These are phyloP conservation scores for Quercus phellos DNA, from an alignment of 331 rosid genomes.

Conservation along the genomic window DNA sequence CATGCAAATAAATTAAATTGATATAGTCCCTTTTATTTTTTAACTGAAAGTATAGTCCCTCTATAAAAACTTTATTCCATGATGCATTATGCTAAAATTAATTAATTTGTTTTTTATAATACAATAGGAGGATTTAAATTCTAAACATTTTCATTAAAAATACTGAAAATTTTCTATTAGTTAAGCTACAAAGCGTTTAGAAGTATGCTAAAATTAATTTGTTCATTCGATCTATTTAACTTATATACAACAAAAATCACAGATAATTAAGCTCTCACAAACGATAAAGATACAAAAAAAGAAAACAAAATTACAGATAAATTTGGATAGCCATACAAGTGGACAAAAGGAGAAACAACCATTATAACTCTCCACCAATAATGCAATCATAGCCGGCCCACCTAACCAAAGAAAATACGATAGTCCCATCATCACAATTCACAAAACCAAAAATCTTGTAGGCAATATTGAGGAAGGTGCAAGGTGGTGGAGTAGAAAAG, in stretches of 20 bases:
- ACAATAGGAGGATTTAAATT: too few species aligned
- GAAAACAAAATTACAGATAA: background rate
- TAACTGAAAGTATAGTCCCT: background rate
- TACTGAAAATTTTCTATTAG: rapidly evolving
- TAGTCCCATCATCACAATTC: background rate
- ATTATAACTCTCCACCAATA: slow-evolving; percentile 40
- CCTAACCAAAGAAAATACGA: background rate
- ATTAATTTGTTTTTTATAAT: too few species aligned
- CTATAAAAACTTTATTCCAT: background rate
- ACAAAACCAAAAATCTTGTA: background rate
- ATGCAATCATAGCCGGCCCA: slow-evolving; percentile 25
- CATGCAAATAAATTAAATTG: background rate
- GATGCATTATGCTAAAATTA: background rate
- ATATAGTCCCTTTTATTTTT: too few species aligned
- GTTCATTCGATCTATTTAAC: too few species aligned
- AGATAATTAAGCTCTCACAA: too few species aligned
- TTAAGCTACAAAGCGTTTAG: too few species aligned
- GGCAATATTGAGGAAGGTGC: background rate
- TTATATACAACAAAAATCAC: too few species aligned
- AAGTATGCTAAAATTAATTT: too few species aligned
- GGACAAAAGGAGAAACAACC: slow-evolving; percentile 25
- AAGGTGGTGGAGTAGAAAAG: slow-evolving; percentile 10
- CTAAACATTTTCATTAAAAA: too few species aligned
- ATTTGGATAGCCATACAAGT: slow-evolving; percentile 26
- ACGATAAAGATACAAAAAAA: slow-evolving; percentile 1